A percentile compares a stretch with the other conserved stretches of the same genome.
Conservation (phyloP, 352 stramenopile species). For the Salisapilia sapeloensis region DNA sequence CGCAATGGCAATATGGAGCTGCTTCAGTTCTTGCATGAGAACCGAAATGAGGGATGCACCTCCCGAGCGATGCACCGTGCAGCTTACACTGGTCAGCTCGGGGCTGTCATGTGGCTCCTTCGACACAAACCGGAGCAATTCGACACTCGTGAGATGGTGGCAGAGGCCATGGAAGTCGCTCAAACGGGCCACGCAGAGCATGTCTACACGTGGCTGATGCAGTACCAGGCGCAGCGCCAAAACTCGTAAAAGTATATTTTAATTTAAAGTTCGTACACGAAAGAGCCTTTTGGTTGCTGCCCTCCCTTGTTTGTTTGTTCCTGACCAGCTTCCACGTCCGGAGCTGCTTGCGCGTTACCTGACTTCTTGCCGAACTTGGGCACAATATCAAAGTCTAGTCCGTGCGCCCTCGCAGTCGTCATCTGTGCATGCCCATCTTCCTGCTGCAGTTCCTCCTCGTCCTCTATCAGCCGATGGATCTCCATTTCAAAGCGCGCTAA, state of each 20-base stretch:
- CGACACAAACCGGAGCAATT: constrained; percentile 8
- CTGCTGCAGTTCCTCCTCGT: constrained; percentile 25
- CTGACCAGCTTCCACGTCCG: neutral
- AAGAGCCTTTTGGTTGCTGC: constrained; percentile 4
- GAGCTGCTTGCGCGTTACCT: too few relatives aligned
- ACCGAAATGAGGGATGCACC: constrained; percentile 1
- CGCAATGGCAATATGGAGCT: neutral
- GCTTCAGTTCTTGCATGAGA: neutral
- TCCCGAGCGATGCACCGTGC: too few relatives aligned
- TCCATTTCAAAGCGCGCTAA: constrained; percentile 59
- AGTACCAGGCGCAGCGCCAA: constrained; percentile 2
- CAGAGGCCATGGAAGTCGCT: constrained; percentile 8
- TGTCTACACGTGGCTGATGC: constrained; percentile 10
- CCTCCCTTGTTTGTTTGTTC: neutral
- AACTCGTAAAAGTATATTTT: neutral
- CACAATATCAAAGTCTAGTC: too few relatives aligned
- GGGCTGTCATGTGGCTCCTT: constrained; percentile 15
- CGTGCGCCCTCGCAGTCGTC: too few relatives aligned
- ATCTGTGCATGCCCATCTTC: constrained; percentile 20
- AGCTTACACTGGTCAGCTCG: constrained; percentile 12
- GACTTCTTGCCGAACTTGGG: too few relatives aligned
- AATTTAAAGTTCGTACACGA: constrained; percentile 1
- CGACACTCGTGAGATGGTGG: constrained; percentile 3
- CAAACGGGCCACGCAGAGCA: constrained; percentile 10
- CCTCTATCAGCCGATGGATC: constrained; percentile 42